Percentiles rank a stretch among this genome's conserved stretches.
phyloP scores from a whole-genome alignment of 176 grass and related monocot species.

The Cenchrus americanus region DNA sequence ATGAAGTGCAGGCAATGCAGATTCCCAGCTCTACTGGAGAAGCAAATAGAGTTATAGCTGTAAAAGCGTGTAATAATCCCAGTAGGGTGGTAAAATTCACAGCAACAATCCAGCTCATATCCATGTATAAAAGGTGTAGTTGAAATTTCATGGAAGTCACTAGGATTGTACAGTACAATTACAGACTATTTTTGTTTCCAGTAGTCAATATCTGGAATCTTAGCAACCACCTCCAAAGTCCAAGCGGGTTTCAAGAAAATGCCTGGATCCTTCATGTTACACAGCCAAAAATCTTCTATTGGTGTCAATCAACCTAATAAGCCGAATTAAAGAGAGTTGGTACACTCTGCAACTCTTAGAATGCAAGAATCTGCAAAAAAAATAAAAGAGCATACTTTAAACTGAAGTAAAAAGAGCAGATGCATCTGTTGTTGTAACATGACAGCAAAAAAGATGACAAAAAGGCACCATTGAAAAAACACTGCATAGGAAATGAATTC shows the following conservation, averaged over 20 bases:
- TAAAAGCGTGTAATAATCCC: not conserved
- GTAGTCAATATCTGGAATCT: not conserved
- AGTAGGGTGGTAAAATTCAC: not conserved
- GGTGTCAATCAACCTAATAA: not conserved
- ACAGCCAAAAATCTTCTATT: not conserved
- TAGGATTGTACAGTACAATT: not conserved
- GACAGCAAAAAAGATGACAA: not conserved
- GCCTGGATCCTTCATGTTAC: not conserved
- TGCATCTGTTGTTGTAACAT: not conserved
- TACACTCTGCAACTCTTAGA: not conserved
- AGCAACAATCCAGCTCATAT: not conserved
- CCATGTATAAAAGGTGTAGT: constrained; percentile 7
- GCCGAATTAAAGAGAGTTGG: not conserved
- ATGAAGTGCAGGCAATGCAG: constrained; percentile 5
- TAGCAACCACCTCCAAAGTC: not conserved
- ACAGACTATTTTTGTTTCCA: not conserved
- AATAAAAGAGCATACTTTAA: not conserved
- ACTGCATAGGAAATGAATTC: constrained; percentile 13
- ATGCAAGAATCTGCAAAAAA: constrained; percentile 33
- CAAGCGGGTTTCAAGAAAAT: not conserved
- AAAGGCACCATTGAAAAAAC: not conserved
- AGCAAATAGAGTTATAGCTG: not conserved
- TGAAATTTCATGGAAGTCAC: not conserved
- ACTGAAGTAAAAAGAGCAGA: not conserved
- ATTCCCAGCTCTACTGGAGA: not conserved